A percentile compares a stretch with the other conserved stretches of the same genome.
Conservation (phyloP, 192 early-diverging fungal genomes). For the Geosiphon pyriformis region DNA sequence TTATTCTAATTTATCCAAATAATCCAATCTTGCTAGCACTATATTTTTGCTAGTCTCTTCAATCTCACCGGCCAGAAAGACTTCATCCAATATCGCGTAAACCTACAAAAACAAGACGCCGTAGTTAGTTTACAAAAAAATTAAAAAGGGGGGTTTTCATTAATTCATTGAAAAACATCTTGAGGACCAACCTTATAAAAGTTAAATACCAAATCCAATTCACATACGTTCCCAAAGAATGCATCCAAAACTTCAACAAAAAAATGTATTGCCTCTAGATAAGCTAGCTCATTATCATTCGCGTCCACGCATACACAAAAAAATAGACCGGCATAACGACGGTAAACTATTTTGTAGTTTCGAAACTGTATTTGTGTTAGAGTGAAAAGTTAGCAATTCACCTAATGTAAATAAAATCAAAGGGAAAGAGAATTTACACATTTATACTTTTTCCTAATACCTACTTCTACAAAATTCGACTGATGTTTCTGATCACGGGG, state of each 20-base stretch:
- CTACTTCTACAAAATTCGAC: slow-evolving; percentile 95
- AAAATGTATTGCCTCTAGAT: slow-evolving; percentile 95
- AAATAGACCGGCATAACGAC: slow-evolving; percentile 96
- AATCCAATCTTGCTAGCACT: slow-evolving; percentile 68
- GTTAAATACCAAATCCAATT: slow-evolving; percentile 97
- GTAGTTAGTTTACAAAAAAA: too few species aligned
- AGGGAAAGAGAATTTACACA: too few species aligned
- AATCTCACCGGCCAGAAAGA: slow-evolving; percentile 97
- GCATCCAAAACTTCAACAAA: slow-evolving; percentile 98
- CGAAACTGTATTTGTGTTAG: slow-evolving; percentile 67
- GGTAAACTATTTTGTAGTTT: slow-evolving; percentile 97
- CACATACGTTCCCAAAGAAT: slow-evolving; percentile 98
- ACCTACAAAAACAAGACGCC: slow-evolving; percentile 48
- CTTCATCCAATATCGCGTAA: slow-evolving; percentile 95
- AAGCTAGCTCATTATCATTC: slow-evolving; percentile 95
- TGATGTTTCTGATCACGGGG: slow-evolving; percentile 95
- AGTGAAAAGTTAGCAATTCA: too few species aligned
- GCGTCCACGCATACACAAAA: slow-evolving; percentile 99
- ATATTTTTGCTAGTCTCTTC: slow-evolving; percentile 89
- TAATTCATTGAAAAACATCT: too few species aligned
- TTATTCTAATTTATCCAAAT: slow-evolving; percentile 68
- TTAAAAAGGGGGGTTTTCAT: too few species aligned
- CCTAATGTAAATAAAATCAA: too few species aligned
- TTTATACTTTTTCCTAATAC: too few species aligned
- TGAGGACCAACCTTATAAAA: slow-evolving; percentile 92